Evolutionary conservation across 78 protist genomes (phyloP).

Genomic region (Thecamonas trahens): DNA sequence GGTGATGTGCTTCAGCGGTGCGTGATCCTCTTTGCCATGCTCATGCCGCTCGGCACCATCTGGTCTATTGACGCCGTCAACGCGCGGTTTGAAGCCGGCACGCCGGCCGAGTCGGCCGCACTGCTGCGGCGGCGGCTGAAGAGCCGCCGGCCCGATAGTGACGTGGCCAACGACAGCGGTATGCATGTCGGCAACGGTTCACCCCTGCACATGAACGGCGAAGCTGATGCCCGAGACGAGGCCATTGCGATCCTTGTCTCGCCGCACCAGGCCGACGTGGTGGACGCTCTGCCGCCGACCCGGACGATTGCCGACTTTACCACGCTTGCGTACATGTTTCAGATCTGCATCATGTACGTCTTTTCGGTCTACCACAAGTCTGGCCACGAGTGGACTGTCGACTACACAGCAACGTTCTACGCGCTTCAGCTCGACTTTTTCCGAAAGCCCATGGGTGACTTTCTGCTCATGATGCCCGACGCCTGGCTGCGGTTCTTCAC

Average conservation of each 20-base stretch:
- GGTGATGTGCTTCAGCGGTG: constrained; percentile 37
- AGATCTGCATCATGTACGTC: constrained; percentile 26
- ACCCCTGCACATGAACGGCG: no score
- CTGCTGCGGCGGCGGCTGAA: no score
- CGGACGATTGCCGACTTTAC: neutral
- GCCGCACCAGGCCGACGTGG: neutral
- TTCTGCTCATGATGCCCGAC: constrained; percentile 13
- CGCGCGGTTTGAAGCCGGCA: constrained; percentile 10
- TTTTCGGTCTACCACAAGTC: constrained; percentile 40
- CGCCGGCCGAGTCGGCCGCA: no score
- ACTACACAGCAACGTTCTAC: constrained; percentile 26
- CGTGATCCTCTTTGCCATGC: constrained; percentile 19
- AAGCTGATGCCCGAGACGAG: constrained; percentile 3
- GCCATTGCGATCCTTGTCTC: constrained; percentile 10
- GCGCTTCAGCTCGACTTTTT: constrained; percentile 36
- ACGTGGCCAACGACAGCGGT: no score
- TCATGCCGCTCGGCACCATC: constrained; percentile 23
- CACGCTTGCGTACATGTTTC: constrained; percentile 27
- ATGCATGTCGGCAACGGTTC: no score
- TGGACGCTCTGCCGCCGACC: neutral
- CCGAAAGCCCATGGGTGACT: constrained; percentile 26
- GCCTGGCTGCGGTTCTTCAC: constrained; percentile 14
- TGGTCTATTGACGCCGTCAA: constrained; percentile 38
- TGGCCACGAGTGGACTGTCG: constrained; percentile 48
- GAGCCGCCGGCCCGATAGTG: no score